Base-by-base conservation (phyloP, 345 rosid species). In the Salix suchowensis region DNA sequence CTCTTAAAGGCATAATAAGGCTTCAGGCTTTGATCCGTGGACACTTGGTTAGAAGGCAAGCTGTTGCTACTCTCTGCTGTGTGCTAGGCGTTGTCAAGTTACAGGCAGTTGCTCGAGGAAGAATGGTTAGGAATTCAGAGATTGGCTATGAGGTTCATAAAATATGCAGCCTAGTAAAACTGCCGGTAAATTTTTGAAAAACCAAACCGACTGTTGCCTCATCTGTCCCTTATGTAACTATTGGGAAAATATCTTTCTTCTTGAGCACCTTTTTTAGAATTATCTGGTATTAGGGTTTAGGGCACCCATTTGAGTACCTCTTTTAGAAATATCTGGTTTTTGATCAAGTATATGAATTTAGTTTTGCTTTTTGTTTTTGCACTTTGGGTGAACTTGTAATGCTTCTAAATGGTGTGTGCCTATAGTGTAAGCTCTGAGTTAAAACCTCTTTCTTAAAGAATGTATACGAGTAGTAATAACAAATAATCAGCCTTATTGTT, bases 11-110 rank as follows among this genome's bases (percentile, higher is more conserved):
- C 74, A 96, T 96, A 79, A 89, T 96, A 82, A 91, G 97, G 91
- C 89, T 96, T 74, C 99, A 96, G 87, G 98, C 98, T 48, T 90
- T 91, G 74, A 91, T 93, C 76, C 97, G 98, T 77, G 99, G 99
- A 68, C 98, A 96, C 80, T 86, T 96, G 82, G 94, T 93, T 80
- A 89, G 97, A 85, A 89, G 96, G 79, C 99, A 91, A 85, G 97
- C 98, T 74, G 87, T 89, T 79, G 84, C 93, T 74, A 90, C 99
- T 80, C 81, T 96, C 67, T 83, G 82, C 81, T 87, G 89, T 78
- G 83, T 91, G 86, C 88, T 90, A 89, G 97, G 94, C 68, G 84
- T 95, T 67, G 94, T 96, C 71, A 96, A 83, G 86, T 82, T 96
- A 70, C 99, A 96, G 86, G 94, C 97, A 23, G 68, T 82, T 70